Evolutionary conservation across 2,329 filamentous ascomycete genomes (phyloP).

Genomic region (Fusarium tupiense): DNA sequence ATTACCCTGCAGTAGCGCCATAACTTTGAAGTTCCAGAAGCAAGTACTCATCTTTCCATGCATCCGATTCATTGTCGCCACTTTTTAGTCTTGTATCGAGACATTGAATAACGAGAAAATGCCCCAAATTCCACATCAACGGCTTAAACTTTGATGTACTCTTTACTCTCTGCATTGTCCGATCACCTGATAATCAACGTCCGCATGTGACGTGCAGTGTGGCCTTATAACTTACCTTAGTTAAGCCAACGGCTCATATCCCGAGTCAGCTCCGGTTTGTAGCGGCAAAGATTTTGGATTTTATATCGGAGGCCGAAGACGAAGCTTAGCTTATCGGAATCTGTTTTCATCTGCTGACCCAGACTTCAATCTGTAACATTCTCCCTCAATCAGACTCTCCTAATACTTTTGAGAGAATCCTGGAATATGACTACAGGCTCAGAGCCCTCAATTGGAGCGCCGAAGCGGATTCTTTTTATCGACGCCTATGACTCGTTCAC

Average conservation of each 20-base stretch:
- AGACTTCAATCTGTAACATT: background rate
- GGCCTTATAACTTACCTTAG: background rate
- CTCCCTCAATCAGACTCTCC: background rate
- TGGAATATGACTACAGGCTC: constrained; percentile 37
- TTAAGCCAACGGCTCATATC: constrained; percentile 5
- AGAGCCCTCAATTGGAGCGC: constrained; percentile 16
- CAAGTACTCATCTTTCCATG: background rate
- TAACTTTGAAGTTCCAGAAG: constrained; percentile 1
- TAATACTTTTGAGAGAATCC: background rate
- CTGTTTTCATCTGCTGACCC: background rate
- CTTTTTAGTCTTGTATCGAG: constrained; percentile 25
- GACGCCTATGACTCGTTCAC: constrained; percentile 98
- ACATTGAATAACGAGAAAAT: background rate
- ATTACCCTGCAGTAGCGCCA: constrained; percentile 13
- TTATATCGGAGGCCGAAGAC: constrained; percentile 7
- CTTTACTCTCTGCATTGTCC: background rate
- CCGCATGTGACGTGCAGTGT: background rate
- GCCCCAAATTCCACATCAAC: background rate
- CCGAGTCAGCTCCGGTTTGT: constrained; percentile 43
- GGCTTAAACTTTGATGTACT: background rate
- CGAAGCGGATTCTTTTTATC: constrained; percentile 78
- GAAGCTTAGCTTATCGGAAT: constrained; percentile 7
- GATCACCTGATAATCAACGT: constrained; percentile 25
- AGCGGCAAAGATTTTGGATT: constrained; percentile 39
- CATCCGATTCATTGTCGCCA: constrained; percentile 13